These are phyloP conservation scores for Aphanoascus verrucosus DNA, from an alignment of 2,329 filamentous ascomycete species.

Conservation along the genomic window DNA sequence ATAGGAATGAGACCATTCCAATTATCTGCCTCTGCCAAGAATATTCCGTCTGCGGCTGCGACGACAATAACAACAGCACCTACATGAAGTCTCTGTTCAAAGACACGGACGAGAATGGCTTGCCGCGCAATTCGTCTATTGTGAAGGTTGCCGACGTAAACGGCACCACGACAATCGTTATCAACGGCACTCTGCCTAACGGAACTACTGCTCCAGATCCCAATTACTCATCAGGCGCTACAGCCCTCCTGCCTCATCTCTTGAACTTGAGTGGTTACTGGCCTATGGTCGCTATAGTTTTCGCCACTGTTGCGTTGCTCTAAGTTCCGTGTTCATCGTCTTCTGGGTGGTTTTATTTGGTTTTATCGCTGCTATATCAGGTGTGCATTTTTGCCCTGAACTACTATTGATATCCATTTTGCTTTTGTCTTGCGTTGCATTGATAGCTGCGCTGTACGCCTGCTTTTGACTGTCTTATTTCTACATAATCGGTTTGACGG, in stretches of 20 bases:
- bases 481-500: too few relatives aligned
- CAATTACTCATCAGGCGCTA: constrained; percentile 13
- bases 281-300: constrained; percentile 32
- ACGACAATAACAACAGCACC: constrained; percentile 38
- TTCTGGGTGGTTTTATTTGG: not conserved
- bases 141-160: constrained; percentile 34
- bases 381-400: not conserved
- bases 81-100: constrained; percentile 36
- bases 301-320: constrained; percentile 27
- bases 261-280: constrained; percentile 33
- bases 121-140: constrained; percentile 29
- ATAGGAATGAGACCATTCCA: constrained; percentile 41
- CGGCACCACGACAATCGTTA: constrained; percentile 35
- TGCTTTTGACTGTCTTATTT: too few relatives aligned
- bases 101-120: constrained; percentile 26
- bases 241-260: constrained; percentile 16
- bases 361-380: constrained; percentile 2
- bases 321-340: constrained; percentile 16
- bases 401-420: not conserved
- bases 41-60: constrained; percentile 48
- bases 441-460: not conserved
- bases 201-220: constrained; percentile 34
- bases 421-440: not conserved
- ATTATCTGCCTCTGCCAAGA: constrained; percentile 48
- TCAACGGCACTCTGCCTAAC: constrained; percentile 40